A percentile compares a stretch with the other conserved stretches of the same genome.
Evolutionary conservation across 2,329 filamentous ascomycete genomes (phyloP).

Genomic region (Sporothrix brasiliensis): DNA sequence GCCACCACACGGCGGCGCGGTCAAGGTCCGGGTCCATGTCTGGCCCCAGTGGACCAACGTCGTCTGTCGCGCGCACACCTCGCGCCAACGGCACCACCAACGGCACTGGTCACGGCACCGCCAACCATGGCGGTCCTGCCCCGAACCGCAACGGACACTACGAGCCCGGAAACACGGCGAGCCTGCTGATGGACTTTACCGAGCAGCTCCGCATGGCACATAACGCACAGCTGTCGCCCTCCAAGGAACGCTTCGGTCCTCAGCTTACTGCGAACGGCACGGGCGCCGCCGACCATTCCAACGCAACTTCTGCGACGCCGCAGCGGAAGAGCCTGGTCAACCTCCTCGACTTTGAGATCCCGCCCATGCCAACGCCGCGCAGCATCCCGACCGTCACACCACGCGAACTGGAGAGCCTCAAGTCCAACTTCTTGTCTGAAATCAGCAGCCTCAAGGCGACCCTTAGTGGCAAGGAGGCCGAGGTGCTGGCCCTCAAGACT

Average conservation of each 20-base stretch:
- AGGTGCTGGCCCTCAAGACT: constrained; percentile 82
- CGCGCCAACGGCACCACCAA: constrained; percentile 36
- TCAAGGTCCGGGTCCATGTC: constrained; percentile 18
- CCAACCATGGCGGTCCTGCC: constrained; percentile 42
- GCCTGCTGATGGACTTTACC: constrained; percentile 84
- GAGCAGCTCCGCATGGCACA: constrained; percentile 63
- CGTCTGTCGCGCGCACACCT: constrained; percentile 14
- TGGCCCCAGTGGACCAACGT: neutral
- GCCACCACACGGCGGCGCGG: constrained; percentile 32
- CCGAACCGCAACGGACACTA: constrained; percentile 49
- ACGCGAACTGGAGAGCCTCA: constrained; percentile 87
- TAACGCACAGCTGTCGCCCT: constrained; percentile 46
- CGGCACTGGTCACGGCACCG: constrained; percentile 38
- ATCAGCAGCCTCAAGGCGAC: constrained; percentile 94
- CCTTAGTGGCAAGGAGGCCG: constrained; percentile 88
- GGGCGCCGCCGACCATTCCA: neutral
- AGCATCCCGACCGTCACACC: constrained; percentile 90
- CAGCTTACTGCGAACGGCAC: neutral
- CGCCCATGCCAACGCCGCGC: constrained; percentile 88
- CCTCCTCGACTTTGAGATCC: constrained; percentile 87
- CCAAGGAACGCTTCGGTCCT: constrained; percentile 42
- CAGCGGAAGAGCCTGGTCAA: constrained; percentile 61
- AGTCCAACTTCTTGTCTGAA: constrained; percentile 86
- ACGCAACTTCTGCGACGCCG: constrained; percentile 46
- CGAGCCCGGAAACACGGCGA: constrained; percentile 66